These are phyloP conservation scores for Apiospora sp. DNA, from an alignment of 2,329 filamentous ascomycete species.

Conservation along the genomic window DNA sequence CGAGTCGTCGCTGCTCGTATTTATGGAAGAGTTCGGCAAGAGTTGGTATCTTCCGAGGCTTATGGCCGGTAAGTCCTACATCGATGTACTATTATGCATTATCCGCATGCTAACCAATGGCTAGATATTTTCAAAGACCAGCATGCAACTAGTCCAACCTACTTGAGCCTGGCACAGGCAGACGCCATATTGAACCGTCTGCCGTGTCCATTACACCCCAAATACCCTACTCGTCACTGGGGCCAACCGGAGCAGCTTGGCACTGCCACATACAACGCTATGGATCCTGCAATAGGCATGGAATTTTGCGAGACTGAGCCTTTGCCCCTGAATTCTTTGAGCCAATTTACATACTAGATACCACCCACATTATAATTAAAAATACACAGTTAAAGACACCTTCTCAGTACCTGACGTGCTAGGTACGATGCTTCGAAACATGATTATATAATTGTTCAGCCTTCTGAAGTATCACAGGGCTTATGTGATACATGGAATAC, in stretches of 20 bases:
- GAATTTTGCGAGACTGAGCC: background rate
- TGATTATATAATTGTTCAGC: too few species aligned
- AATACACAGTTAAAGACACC: background rate
- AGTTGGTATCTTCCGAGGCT: slow-evolving; percentile 9
- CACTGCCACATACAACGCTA: background rate
- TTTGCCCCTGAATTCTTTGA: background rate
- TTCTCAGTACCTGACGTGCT: background rate
- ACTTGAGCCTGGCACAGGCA: background rate
- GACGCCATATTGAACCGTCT: background rate
- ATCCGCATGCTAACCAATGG: background rate
- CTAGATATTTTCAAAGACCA: background rate
- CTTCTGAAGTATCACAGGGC: background rate
- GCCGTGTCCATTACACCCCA: slow-evolving; percentile 6
- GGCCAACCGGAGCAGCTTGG: background rate
- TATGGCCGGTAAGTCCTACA: background rate
- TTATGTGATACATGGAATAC: background rate
- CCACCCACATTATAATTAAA: too few species aligned
- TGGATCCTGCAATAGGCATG: slow-evolving; percentile 3
- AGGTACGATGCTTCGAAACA: background rate
- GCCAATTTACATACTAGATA: background rate
- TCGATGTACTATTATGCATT: background rate
- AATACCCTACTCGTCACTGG: background rate
- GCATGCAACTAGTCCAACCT: background rate
- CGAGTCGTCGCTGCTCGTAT: slow-evolving; percentile 1
- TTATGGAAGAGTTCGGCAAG: slow-evolving; percentile 1